Percentiles rank a stretch among this genome's conserved stretches.
These are phyloP conservation scores for Litchi chinensis DNA, from an alignment of 345 rosid genomes.

Conservation along the genomic window DNA sequence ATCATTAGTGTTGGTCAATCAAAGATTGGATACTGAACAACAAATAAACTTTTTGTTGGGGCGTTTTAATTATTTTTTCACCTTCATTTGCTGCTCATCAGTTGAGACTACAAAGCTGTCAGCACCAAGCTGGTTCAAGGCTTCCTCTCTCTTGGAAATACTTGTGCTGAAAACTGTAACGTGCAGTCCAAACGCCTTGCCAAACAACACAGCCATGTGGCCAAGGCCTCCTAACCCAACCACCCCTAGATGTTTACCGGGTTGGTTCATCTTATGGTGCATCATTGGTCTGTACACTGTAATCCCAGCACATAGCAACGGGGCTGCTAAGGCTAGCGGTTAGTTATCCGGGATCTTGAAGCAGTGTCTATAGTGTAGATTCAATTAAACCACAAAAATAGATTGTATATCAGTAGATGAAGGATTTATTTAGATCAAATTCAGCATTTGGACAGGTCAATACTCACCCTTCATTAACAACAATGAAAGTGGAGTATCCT, in stretches of 20 bases:
- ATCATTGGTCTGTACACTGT: conserved; percentile 47
- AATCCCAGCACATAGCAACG: conserved; percentile 48
- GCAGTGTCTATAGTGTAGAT: conserved; percentile 35
- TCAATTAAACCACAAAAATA: no score
- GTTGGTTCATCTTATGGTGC: conserved; percentile 45
- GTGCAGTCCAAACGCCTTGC: conserved; percentile 47
- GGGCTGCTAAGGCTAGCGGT: conserved; percentile 44
- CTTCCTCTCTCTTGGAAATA: conserved; percentile 43
- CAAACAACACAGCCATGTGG: conserved; percentile 52
- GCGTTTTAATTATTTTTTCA: background rate
- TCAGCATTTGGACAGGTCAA: background rate
- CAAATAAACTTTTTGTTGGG: background rate
- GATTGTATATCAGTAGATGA: no score
- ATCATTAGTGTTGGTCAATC: no score
- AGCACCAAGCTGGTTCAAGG: conserved; percentile 38
- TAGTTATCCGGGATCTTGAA: conserved; percentile 44
- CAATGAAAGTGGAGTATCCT: conserved; percentile 43
- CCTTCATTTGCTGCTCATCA: conserved; percentile 35
- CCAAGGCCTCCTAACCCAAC: conserved; percentile 56
- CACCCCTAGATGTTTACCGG: conserved; percentile 45
- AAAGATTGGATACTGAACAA: no score
- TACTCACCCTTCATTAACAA: conserved; percentile 36
- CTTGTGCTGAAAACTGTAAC: conserved; percentile 48
- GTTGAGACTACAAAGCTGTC: conserved; percentile 44
- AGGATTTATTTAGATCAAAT: no score